phyloP scores from a whole-genome alignment of 192 early-diverging fungal species.

The Coemansia sp. region DNA sequence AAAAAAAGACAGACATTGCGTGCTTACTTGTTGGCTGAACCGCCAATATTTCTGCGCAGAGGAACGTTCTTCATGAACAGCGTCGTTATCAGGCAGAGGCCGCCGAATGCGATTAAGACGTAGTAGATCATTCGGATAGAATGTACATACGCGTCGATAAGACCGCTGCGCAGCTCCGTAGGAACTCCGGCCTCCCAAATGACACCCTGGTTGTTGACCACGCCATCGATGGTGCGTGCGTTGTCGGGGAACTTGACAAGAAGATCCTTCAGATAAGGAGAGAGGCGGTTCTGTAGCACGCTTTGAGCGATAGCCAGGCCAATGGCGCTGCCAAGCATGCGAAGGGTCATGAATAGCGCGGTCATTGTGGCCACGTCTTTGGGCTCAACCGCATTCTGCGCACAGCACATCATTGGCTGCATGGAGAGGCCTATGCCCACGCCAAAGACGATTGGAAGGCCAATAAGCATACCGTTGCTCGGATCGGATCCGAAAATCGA shows the following conservation, averaged over 20 bases:
- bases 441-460: conserved; percentile 47
- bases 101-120: conserved; percentile 57
- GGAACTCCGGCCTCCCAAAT: conserved; percentile 33
- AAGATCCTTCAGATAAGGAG: conserved; percentile 11
- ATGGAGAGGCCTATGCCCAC: conserved; percentile 48
- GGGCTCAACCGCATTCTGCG: conserved; percentile 35
- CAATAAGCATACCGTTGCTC: conserved; percentile 33
- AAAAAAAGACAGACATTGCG: not conserved
- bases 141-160: conserved; percentile 58
- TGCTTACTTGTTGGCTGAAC: conserved; percentile 14
- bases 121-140: conserved; percentile 56
- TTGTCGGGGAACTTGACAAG: conserved; percentile 47
- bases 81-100: conserved; percentile 51
- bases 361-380: conserved; percentile 42
- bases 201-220: conserved; percentile 33
- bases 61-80: conserved; percentile 55
- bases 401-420: conserved; percentile 44
- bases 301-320: conserved; percentile 39
- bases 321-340: conserved; percentile 44
- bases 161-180: conserved; percentile 24
- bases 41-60: conserved; percentile 36
- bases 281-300: conserved; percentile 40
- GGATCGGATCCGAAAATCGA: conserved; percentile 26
- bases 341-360: conserved; percentile 40
- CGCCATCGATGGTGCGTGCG: conserved; percentile 34